These are phyloP conservation scores for Cladosporium oxysporum DNA, from an alignment of 2,329 filamentous ascomycete genomes.

Conservation along the genomic window DNA sequence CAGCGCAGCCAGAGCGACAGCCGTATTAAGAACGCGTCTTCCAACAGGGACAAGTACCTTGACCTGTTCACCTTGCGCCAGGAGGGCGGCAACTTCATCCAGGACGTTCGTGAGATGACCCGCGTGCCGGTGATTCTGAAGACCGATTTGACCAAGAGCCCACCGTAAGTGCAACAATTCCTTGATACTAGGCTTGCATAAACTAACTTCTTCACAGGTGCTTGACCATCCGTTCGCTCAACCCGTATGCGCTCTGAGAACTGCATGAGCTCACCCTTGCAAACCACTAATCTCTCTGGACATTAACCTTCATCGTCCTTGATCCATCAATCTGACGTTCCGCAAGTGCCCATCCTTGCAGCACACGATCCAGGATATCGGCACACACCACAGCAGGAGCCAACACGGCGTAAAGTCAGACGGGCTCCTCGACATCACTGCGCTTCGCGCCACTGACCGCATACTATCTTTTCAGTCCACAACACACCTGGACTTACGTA, in stretches of 20 bases:
- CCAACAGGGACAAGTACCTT: constrained; percentile 94
- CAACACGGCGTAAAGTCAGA: constrained; percentile 22
- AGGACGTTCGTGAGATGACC: constrained; percentile 98
- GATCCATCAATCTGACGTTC: neutral
- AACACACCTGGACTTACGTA: neutral
- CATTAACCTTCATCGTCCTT: neutral
- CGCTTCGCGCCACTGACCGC: constrained; percentile 25
- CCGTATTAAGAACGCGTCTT: constrained; percentile 74
- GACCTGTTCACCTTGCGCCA: constrained; percentile 87
- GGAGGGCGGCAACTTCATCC: constrained; percentile 92
- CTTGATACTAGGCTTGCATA: neutral
- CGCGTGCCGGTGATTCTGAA: constrained; percentile 96
- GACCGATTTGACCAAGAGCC: constrained; percentile 97
- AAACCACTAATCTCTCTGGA: neutral
- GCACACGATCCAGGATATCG: constrained; percentile 25
- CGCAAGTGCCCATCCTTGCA: constrained; percentile 18
- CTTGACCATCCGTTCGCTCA: constrained; percentile 79
- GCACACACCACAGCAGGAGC: constrained; percentile 25
- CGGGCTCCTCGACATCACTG: constrained; percentile 14
- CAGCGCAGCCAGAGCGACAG: constrained; percentile 92
- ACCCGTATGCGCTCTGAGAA: constrained; percentile 67
- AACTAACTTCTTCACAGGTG: constrained; percentile 55
- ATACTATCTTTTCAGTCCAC: constrained; percentile 24
- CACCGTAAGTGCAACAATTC: constrained; percentile 75
- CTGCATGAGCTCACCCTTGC: neutral